Evolutionary conservation across 768 basidiomycete species (phyloP), one percentile per base, ranked within the genome.

Genomic region (Lentinus brumalis): DNA sequence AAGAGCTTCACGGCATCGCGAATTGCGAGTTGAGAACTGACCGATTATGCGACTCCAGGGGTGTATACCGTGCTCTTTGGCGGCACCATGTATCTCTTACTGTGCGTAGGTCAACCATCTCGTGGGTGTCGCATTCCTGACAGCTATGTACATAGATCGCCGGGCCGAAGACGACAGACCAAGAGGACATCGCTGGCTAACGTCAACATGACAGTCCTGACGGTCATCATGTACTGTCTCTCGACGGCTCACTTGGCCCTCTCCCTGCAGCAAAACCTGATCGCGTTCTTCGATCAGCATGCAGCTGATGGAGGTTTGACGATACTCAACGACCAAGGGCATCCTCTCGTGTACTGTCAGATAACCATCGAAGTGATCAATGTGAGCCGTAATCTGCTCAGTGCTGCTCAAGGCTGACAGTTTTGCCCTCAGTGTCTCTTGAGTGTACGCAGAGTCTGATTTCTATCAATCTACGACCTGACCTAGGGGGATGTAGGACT

Each of bases 261-360:
- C 15, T 18, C 35, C 15, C 12, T 58, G 26, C 29, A 38, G 18
- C 29, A 32, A 9, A 51, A 38, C 39, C n/a, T 58, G 21, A 50
- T 58, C 3, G 57, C 57, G 11, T 58, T 58, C 49, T 58, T 58
- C 49, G 35, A 58, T 26, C 46, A 58, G 31, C 38, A 58, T 16
- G 57, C 57, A 11, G 50, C 35, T 9, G 47, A 58, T 7, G 57
- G 57, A 4, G 46, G 50, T 5, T 5, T 40, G 9, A 50, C 57
- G 9, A 58, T 46, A 5, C 38, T 58, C 32, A 40, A 51, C 15
- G 57, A 58, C 32, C 57, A 29, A 15, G 38, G 49, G 8, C 12
- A 44, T 38, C 50, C 57, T 11, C 26, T 38, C 5, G 29, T 50
- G 16, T 41, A 21, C 16, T 10, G 6, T 9, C 57, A 58, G 30